Conservation (phyloP, 23 red algal genomes). For the Gracilaria vermiculophylla region DNA sequence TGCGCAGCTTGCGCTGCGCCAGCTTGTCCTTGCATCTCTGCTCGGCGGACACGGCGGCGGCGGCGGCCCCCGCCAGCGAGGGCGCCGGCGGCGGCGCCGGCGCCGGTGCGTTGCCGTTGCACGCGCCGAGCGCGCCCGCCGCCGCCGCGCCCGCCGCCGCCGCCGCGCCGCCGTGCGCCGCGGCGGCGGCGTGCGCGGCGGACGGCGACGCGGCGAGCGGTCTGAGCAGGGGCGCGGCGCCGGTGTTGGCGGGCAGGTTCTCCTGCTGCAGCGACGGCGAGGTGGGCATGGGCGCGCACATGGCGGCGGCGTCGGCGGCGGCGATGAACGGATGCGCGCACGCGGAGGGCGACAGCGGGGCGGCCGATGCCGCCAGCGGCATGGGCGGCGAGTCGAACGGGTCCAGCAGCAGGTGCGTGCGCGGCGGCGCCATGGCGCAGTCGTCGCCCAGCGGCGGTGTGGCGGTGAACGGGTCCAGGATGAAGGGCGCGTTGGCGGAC, state of each 20-base stretch:
- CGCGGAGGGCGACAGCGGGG: neutral
- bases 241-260: neutral
- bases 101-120: neutral
- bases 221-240: neutral
- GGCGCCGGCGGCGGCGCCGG: neutral
- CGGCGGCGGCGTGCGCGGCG: neutral
- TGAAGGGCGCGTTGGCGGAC: neutral
- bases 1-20: constrained; percentile 48
- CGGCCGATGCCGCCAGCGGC: constrained; percentile 4
- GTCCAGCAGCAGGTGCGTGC: constrained; percentile 24
- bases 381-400: constrained; percentile 37
- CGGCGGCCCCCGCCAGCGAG: neutral
- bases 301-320: neutral
- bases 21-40: constrained; percentile 56
- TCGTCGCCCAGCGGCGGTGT: neutral
- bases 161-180: neutral
- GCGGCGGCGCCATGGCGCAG: neutral
- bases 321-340: neutral
- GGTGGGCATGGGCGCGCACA: neutral
- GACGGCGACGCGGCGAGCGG: neutral
- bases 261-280: neutral
- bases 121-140: neutral
- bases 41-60: neutral
- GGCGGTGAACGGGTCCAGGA: constrained; percentile 18
- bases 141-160: neutral